Percentiles rank a stretch among this genome's conserved stretches.
Conservation (phyloP, 139 green algal genomes). For the Auxenochlorella protothecoides region DNA sequence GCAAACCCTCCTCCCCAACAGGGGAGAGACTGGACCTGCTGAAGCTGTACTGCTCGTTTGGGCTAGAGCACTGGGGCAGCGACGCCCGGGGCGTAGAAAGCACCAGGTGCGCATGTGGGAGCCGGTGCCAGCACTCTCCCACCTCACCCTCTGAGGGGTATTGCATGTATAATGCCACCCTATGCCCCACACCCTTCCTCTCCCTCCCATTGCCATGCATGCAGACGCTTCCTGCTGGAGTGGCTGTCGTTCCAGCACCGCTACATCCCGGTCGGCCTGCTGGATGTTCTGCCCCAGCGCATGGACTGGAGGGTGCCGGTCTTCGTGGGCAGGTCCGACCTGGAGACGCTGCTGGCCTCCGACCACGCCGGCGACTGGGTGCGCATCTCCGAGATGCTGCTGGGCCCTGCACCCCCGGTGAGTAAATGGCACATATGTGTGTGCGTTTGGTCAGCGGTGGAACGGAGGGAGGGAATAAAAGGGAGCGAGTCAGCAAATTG, state of each 20-base stretch:
- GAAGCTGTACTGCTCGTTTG: slow-evolving; percentile 51
- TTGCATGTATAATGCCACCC: too few species aligned
- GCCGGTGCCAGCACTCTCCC: neutral
- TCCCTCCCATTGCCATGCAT: too few species aligned
- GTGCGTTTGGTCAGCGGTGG: neutral
- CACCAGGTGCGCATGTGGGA: slow-evolving; percentile 37
- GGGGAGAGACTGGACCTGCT: slow-evolving; percentile 84
- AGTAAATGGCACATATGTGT: neutral
- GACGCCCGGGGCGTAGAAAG: slow-evolving; percentile 86
- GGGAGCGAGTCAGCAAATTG: neutral
- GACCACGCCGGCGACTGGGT: slow-evolving; percentile 65
- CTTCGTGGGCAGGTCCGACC: slow-evolving; percentile 47
- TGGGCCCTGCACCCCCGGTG: slow-evolving; percentile 57
- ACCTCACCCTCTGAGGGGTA: too few species aligned
- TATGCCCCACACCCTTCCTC: too few species aligned
- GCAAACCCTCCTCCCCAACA: neutral
- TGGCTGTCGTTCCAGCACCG: slow-evolving; percentile 88
- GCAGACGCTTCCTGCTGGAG: slow-evolving; percentile 84
- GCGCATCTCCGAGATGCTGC: slow-evolving; percentile 80
- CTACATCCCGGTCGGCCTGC: slow-evolving; percentile 89
- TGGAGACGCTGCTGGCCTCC: slow-evolving; percentile 77
- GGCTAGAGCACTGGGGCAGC: slow-evolving; percentile 91
- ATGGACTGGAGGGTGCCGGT: slow-evolving; percentile 66
- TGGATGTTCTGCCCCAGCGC: slow-evolving; percentile 69
- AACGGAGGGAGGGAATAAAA: neutral